Percentiles rank a stretch among this genome's conserved stretches.
Evolutionary conservation across 78 protist species (phyloP).

Genomic region (Bodo saltans): DNA sequence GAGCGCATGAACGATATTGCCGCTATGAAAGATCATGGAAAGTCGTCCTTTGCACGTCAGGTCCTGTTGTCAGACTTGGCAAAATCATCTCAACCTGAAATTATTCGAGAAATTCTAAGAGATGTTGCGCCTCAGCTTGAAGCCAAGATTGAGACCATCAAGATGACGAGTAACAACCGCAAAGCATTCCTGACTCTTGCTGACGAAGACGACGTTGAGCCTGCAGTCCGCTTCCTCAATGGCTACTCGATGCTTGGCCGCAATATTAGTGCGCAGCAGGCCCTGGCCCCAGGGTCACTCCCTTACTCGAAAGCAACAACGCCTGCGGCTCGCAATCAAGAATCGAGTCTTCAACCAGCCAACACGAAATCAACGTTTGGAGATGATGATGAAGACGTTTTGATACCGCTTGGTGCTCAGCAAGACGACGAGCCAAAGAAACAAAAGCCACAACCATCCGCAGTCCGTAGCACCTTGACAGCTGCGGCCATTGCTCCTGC

Average conservation of each 20-base stretch:
- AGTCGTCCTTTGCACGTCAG: neutral
- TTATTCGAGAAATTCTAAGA: neutral
- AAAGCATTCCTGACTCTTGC: neutral
- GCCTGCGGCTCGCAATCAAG: neutral
- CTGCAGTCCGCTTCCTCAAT: neutral
- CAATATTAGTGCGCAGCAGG: neutral
- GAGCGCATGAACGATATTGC: neutral
- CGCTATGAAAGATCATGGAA: neutral
- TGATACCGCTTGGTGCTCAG: too few species aligned
- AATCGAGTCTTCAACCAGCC: neutral
- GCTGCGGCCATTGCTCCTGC: neutral
- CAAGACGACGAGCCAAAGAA: too few species aligned
- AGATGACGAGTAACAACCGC: neutral
- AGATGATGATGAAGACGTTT: too few species aligned
- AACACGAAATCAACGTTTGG: neutral
- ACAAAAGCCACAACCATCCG: neutral
- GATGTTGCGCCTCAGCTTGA: neutral
- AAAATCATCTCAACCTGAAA: neutral
- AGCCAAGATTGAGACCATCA: neutral
- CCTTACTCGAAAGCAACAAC: neutral
- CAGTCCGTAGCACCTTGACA: neutral
- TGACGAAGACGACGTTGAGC: neutral
- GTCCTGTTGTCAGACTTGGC: neutral
- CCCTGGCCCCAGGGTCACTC: neutral
- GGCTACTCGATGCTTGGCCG: neutral